Evolutionary conservation across 805 yeast genomes (phyloP).

Genomic region (Jamesozyma jinghongensis): DNA sequence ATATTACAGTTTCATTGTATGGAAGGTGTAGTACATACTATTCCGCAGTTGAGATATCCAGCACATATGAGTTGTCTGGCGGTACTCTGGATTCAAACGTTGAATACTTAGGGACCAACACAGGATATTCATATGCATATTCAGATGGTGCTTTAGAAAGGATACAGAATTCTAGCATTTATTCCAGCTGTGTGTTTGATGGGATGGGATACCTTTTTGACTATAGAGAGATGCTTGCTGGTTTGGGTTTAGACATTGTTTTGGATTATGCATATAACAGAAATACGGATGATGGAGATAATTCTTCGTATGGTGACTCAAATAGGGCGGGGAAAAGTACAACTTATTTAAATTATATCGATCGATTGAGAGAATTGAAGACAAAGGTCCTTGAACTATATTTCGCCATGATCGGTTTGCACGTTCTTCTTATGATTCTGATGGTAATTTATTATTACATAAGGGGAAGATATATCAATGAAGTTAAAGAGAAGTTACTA

Average conservation of each 20-base stretch:
- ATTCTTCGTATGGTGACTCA: slow-evolving; percentile 1
- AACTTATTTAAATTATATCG: slow-evolving; percentile 12
- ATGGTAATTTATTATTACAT: slow-evolving; percentile 23
- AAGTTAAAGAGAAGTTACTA: slow-evolving; percentile 14
- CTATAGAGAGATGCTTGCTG: slow-evolving; percentile 19
- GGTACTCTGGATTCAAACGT: no score
- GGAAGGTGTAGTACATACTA: slow-evolving; percentile 21
- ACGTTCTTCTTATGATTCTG: slow-evolving; percentile 8
- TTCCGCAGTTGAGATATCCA: no score
- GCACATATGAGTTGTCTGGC: no score
- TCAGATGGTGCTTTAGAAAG: background rate
- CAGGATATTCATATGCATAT: slow-evolving; percentile 2
- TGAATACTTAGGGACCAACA: no score
- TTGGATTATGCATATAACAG: slow-evolving; percentile 24
- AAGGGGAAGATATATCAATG: slow-evolving; percentile 19
- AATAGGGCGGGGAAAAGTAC: background rate
- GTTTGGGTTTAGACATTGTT: slow-evolving; percentile 22
- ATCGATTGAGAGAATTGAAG: slow-evolving; percentile 8
- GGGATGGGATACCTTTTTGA: slow-evolving; percentile 21
- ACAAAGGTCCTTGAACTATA: slow-evolving; percentile 13
- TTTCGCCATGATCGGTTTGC: slow-evolving; percentile 10
- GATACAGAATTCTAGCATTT: slow-evolving; percentile 8
- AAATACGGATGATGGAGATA: background rate
- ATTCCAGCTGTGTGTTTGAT: slow-evolving; percentile 9
- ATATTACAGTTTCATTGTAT: slow-evolving; percentile 18